Base-by-base conservation (phyloP, 306 rosid genomes). In the Trifolium subterraneum region DNA sequence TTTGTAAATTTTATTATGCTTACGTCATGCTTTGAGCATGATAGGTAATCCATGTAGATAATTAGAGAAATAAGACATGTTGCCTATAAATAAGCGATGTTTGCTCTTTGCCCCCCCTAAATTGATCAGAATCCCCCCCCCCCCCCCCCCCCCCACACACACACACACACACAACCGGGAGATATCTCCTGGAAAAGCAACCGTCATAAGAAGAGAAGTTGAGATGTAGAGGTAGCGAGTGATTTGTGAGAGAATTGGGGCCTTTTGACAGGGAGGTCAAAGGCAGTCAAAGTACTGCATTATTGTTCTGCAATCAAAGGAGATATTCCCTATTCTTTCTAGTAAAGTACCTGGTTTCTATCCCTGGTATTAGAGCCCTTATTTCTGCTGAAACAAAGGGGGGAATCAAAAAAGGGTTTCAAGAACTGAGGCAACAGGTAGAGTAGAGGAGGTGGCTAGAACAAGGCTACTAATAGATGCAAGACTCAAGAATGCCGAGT, bases 11-110 rank as follows among this genome's bases (percentile, higher is more conserved):
- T 39, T 54, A 51, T 13, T 18, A 36, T 36, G 79, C 50, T 42
- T 60, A 54, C 59, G 10, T 38, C 56, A 76, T 52, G 38, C 19
- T 60, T 35, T 67, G 68, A 18, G 54, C 45, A 65, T 1, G 33
- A 20, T 64, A 10, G 18, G 11, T 4, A 10, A 7, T 42, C 33
- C 16, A 1, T 14, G 22, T 41, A 38, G 51, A 36, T 38, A 39
- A 14, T 18, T 22, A 62, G 68, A 35, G 27, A 35, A 35, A 62
- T 62, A 33, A 9, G 27, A 35, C 4, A 62, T 62, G 14, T 35
- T 62, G 45, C 25, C 27, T 35, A 16, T 62, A 33, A 60, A 62
- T n/a, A 62, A n/a, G n/a, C n/a, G n/a, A n/a, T n/a, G n/a, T n/a
- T n/a, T n/a, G n/a, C n/a, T n/a, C n/a, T n/a, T n/a, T n/a, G n/a